Evolutionary conservation across 75 land plant genomes (phyloP).

Genomic region (Cryptomeria japonica): DNA sequence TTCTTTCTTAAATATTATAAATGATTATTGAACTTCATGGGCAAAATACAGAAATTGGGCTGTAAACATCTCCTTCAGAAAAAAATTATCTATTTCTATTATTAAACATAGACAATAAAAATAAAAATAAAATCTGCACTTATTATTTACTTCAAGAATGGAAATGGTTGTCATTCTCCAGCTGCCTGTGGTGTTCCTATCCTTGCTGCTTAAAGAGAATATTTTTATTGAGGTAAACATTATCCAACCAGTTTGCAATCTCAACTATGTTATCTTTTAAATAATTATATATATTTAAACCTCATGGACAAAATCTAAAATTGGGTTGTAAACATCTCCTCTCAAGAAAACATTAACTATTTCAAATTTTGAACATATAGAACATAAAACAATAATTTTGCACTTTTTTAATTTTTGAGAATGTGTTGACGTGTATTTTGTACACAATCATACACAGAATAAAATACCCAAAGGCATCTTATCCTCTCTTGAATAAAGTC

Average conservation of each 20-base stretch:
- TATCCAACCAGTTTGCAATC: not conserved
- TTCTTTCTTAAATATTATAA: not conserved
- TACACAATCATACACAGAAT: too few species aligned
- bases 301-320: too few species aligned
- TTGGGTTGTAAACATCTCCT: not conserved
- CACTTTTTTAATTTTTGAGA: too few species aligned
- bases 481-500: too few species aligned
- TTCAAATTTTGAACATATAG: not conserved
- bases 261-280: not conserved
- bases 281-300: not conserved
- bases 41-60: too few species aligned
- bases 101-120: not conserved
- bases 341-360: not conserved
- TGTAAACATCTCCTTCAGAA: not conserved
- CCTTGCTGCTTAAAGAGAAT: constrained; percentile 27
- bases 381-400: too few species aligned
- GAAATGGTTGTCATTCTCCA: constrained; percentile 56
- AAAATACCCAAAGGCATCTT: too few species aligned
- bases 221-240: not conserved
- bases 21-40: not conserved
- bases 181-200: constrained; percentile 73
- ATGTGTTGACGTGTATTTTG: too few species aligned
- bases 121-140: not conserved
- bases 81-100: not conserved
- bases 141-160: not conserved